Conservation (phyloP, 2,329 filamentous ascomycete genomes). For the Graphium sp. region DNA sequence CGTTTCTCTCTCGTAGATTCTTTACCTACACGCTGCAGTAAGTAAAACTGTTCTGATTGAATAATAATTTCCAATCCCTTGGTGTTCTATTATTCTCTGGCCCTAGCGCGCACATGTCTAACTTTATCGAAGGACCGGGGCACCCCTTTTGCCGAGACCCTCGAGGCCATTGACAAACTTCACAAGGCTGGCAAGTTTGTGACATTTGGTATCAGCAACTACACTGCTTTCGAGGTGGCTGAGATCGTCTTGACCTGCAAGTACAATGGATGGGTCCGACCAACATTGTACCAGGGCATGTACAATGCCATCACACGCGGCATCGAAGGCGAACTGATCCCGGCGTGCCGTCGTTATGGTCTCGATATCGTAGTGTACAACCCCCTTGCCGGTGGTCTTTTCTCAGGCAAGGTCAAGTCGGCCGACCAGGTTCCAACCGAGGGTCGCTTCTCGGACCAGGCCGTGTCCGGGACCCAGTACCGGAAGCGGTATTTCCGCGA, state of each 20-base stretch:
- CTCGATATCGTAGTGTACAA: conserved; percentile 72
- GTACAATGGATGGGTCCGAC: conserved; percentile 65
- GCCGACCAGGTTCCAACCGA: conserved; percentile 42
- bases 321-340: conserved; percentile 60
- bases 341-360: conserved; percentile 57
- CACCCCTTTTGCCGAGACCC: conserved; percentile 63
- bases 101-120: neutral
- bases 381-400: conserved; percentile 63
- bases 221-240: conserved; percentile 72
- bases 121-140: conserved; percentile 28
- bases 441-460: conserved; percentile 51
- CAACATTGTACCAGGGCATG: conserved; percentile 77
- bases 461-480: conserved; percentile 38
- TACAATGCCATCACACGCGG: conserved; percentile 67
- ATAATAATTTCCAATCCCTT: neutral
- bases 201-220: conserved; percentile 67
- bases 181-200: conserved; percentile 81
- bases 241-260: conserved; percentile 69
- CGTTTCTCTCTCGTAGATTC: conserved; percentile 25
- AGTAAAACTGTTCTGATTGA: conserved; percentile 3
- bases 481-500: conserved; percentile 59
- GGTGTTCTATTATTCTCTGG: neutral
- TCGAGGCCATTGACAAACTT: conserved; percentile 61
- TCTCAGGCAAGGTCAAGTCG: conserved; percentile 64
- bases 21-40: conserved; percentile 55